These are phyloP conservation scores for Paracoccidioides lutzii DNA, from an alignment of 2,329 filamentous ascomycete genomes.

Conservation along the genomic window DNA sequence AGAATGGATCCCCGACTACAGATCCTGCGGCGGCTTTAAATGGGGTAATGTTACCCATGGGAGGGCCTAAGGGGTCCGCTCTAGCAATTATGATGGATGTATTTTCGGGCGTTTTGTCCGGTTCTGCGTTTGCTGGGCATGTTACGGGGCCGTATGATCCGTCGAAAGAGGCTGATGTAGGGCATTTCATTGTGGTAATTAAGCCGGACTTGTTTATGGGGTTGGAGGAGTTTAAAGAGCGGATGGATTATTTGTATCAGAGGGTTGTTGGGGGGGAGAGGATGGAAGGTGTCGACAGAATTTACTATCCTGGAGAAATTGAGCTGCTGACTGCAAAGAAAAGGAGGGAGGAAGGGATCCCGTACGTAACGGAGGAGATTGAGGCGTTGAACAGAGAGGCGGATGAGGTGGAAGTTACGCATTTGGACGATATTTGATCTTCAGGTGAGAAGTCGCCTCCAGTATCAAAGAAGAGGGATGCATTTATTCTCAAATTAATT, in stretches of 20 bases:
- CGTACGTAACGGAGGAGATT: slow-evolving; percentile 37
- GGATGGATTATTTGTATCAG: slow-evolving; percentile 47
- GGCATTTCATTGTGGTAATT: slow-evolving; percentile 58
- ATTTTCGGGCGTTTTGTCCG: slow-evolving; percentile 64
- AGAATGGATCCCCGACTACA: slow-evolving; percentile 53
- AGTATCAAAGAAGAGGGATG: neutral
- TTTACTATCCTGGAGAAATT: slow-evolving; percentile 47
- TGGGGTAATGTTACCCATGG: slow-evolving; percentile 72
- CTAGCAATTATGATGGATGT: slow-evolving; percentile 80
- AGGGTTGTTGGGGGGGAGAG: slow-evolving; percentile 41
- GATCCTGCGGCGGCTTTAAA: slow-evolving; percentile 58
- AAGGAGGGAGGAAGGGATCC: slow-evolving; percentile 35
- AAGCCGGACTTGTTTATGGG: slow-evolving; percentile 64
- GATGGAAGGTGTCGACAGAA: slow-evolving; percentile 41
- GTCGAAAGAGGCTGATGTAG: slow-evolving; percentile 48
- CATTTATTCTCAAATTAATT: neutral
- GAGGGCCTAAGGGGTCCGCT: slow-evolving; percentile 67
- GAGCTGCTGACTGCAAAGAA: slow-evolving; percentile 38
- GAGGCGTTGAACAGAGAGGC: slow-evolving; percentile 40
- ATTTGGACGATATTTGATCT: neutral
- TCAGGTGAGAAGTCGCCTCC: too few relatives aligned
- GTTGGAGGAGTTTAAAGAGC: slow-evolving; percentile 51
- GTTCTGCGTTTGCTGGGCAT: slow-evolving; percentile 63
- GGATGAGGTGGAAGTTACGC: slow-evolving; percentile 26
- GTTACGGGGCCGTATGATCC: slow-evolving; percentile 67